Percentiles rank a stretch among this genome's conserved stretches.
Conservation (phyloP, 148 eudicot species). For the Rhododendron henanense region DNA sequence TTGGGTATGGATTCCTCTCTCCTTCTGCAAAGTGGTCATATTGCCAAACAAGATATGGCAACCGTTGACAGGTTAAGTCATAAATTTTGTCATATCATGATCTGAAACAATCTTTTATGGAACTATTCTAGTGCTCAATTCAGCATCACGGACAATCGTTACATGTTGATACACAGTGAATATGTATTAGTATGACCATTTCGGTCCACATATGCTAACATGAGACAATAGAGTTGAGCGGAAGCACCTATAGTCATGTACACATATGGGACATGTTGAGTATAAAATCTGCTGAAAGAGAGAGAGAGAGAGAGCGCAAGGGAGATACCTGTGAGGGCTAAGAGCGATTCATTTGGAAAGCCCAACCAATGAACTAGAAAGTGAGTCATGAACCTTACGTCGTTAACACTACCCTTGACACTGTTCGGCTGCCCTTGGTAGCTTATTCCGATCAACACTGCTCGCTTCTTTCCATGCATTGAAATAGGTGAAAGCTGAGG, state of each 20-base stretch:
- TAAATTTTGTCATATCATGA: not conserved
- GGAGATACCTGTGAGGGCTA: slow-evolving; percentile 37
- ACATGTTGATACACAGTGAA: not conserved
- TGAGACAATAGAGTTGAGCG: not conserved
- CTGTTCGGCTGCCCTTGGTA: slow-evolving; percentile 21
- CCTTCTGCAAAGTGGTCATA: slow-evolving; percentile 19
- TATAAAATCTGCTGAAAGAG: not conserved
- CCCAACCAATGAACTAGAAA: slow-evolving; percentile 21
- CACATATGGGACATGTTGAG: not conserved
- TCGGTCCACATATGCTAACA: not conserved
- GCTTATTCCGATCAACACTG: slow-evolving; percentile 37
- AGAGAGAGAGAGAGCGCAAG: not conserved
- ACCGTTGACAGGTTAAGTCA: not conserved
- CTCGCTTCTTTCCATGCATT: slow-evolving; percentile 29
- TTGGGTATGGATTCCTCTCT: slow-evolving; percentile 22
- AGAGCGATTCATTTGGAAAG: slow-evolving; percentile 24
- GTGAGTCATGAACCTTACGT: slow-evolving; percentile 20
- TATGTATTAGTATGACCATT: not conserved
- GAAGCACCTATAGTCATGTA: not conserved
- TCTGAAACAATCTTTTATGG: not conserved
- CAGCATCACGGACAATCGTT: not conserved
- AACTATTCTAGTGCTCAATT: not conserved
- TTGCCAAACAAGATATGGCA: not conserved
- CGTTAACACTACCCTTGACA: slow-evolving; percentile 31
- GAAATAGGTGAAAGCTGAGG: slow-evolving; percentile 11